These are phyloP conservation scores for Botrytis fabae DNA, from an alignment of 2,329 filamentous ascomycete species.

Conservation along the genomic window DNA sequence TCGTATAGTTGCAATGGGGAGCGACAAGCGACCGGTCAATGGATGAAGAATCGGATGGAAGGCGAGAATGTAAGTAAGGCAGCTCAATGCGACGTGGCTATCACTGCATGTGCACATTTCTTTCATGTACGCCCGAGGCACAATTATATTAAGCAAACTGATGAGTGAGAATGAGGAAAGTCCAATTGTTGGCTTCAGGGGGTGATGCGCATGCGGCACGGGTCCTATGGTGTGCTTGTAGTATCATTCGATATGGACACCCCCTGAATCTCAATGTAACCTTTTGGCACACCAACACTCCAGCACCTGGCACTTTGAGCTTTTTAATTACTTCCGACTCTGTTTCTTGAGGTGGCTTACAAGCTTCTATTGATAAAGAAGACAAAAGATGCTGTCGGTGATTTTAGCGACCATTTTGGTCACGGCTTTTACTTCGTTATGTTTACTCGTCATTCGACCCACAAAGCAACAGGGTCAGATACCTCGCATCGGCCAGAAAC, in stretches of 20 bases:
- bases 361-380: neutral
- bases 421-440: neutral
- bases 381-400: neutral
- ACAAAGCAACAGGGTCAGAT: neutral
- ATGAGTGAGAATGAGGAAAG: neutral
- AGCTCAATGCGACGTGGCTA: neutral
- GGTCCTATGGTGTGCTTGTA: neutral
- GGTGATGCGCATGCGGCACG: neutral
- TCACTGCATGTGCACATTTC: neutral
- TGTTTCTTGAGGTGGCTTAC: neutral
- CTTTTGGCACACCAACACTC: neutral
- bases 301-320: neutral
- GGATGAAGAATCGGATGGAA: neutral
- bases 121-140: neutral
- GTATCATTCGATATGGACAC: neutral
- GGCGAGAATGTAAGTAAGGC: neutral
- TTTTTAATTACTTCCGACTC: neutral
- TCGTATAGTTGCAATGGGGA: neutral
- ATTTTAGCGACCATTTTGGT: neutral
- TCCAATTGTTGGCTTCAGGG: neutral
- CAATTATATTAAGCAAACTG: neutral
- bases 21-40: neutral
- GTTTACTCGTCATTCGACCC: neutral
- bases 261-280: neutral
- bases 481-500: constrained; percentile 4